Conservation (phyloP, 768 basidiomycete genomes). For the Stropharia rugosoannulata region DNA sequence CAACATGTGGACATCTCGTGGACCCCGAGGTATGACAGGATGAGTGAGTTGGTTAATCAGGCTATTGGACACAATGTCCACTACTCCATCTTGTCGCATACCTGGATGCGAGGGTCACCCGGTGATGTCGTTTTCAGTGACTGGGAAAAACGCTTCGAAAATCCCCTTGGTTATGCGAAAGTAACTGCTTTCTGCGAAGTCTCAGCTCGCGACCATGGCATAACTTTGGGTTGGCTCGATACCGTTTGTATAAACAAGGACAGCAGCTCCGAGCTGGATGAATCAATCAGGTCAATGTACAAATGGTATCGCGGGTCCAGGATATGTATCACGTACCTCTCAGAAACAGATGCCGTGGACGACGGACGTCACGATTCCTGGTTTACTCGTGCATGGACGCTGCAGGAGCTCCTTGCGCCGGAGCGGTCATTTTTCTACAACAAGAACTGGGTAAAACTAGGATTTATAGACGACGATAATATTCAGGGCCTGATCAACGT, state of each 20-base stretch:
- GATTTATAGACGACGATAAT: background rate
- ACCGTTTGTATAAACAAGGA: slow-evolving; percentile 15
- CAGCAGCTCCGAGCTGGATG: slow-evolving; percentile 14
- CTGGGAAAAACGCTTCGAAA: background rate
- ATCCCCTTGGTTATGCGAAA: slow-evolving; percentile 7
- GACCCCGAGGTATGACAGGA: background rate
- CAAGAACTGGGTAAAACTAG: slow-evolving; percentile 1
- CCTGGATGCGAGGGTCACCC: slow-evolving; percentile 7
- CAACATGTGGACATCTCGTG: background rate
- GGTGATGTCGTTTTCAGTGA: slow-evolving; percentile 7
- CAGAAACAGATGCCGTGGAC: slow-evolving; percentile 4
- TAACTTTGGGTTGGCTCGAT: slow-evolving; percentile 12
- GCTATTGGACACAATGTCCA: slow-evolving; percentile 2
- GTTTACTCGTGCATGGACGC: slow-evolving; percentile 16
- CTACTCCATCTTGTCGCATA: slow-evolving; percentile 14
- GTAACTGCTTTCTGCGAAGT: slow-evolving; percentile 6
- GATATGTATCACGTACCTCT: slow-evolving; percentile 9
- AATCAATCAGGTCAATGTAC: slow-evolving; percentile 16
- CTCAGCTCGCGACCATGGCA: slow-evolving; percentile 1
- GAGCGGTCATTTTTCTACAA: slow-evolving; percentile 2
- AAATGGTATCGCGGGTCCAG: slow-evolving; percentile 9
- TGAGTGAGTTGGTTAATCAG: background rate
- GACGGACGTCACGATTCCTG: slow-evolving; percentile 4
- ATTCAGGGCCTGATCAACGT: slow-evolving; percentile 1
- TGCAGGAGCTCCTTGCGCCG: slow-evolving; percentile 15